These are phyloP conservation scores for Termitomyces sp. DNA, from an alignment of 768 basidiomycete genomes.

Conservation along the genomic window DNA sequence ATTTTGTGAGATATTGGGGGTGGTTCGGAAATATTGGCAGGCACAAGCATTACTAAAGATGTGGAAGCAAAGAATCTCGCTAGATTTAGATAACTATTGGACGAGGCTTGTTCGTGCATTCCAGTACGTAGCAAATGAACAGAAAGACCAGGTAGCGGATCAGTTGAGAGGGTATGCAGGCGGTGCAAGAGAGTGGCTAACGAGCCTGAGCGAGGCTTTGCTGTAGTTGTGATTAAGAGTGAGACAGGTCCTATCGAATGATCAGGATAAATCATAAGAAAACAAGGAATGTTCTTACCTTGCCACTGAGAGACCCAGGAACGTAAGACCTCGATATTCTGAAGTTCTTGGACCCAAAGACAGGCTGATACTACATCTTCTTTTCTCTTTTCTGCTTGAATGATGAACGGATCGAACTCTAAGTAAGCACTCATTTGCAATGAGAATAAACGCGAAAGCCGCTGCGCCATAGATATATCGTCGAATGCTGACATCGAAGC, in stretches of 20 bases:
- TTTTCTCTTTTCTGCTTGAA: constrained; percentile 17
- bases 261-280: neutral
- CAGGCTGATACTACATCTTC: constrained; percentile 40
- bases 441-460: constrained; percentile 32
- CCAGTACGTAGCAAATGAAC: constrained; percentile 46
- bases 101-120: constrained; percentile 30
- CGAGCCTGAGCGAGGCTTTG: constrained; percentile 17
- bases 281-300: constrained; percentile 25
- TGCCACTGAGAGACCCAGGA: constrained; percentile 40
- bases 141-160: constrained; percentile 26
- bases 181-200: constrained; percentile 24
- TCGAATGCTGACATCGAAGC: constrained; percentile 18
- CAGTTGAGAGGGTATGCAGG: constrained; percentile 20
- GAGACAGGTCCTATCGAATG: constrained; percentile 42
- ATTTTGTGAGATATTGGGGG: constrained; percentile 15
- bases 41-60: constrained; percentile 46
- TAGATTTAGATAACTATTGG: constrained; percentile 58
- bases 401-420: constrained; percentile 33
- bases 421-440: constrained; percentile 18
- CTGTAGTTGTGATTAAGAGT: constrained; percentile 38
- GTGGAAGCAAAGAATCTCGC: constrained; percentile 58
- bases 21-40: constrained; percentile 34
- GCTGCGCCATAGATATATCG: constrained; percentile 26
- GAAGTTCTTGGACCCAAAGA: constrained; percentile 40
- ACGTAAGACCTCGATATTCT: constrained; percentile 28